Percentiles rank a stretch among this genome's conserved stretches.
phyloP scores from a whole-genome alignment of 768 basidiomycete species.

The Trametes coccinea region DNA sequence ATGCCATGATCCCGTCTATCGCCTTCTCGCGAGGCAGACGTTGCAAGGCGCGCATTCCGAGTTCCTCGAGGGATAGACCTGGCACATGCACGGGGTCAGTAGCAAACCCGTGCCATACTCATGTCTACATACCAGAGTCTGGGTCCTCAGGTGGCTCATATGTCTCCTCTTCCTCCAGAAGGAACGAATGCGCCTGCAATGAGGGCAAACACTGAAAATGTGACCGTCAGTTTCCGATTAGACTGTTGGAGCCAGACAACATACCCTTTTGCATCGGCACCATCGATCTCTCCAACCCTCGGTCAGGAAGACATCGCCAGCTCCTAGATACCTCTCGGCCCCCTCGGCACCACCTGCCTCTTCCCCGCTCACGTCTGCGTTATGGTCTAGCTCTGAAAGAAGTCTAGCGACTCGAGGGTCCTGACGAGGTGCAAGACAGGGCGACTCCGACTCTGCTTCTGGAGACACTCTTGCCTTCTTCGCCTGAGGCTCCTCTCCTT shows the following conservation, averaged over 20 bases:
- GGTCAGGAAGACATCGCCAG: constrained; percentile 75
- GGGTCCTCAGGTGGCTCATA: constrained; percentile 88
- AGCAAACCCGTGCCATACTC: background rate
- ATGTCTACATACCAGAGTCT: constrained; percentile 59
- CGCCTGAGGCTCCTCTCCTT: constrained; percentile 37
- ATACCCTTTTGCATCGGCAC: constrained; percentile 69
- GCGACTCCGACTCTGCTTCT: constrained; percentile 31
- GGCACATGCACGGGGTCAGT: background rate
- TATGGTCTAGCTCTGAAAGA: background rate
- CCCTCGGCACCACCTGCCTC: constrained; percentile 1
- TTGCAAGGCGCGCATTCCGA: constrained; percentile 76
- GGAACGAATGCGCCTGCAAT: constrained; percentile 54
- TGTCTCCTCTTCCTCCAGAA: constrained; percentile 78
- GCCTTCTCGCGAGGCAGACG: constrained; percentile 77
- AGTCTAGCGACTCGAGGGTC: constrained; percentile 31
- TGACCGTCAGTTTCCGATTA: background rate
- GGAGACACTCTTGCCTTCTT: constrained; percentile 48
- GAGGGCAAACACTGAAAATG: constrained; percentile 55
- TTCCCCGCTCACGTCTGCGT: constrained; percentile 15
- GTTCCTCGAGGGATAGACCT: constrained; percentile 81
- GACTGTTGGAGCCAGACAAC: constrained; percentile 21
- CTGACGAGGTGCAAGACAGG: constrained; percentile 58
- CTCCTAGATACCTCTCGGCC: constrained; percentile 40
- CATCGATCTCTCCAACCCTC: constrained; percentile 76
- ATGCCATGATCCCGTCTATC: constrained; percentile 81